Evolutionary conservation across 768 basidiomycete genomes (phyloP), one percentile per base, ranked within the genome.

Genomic region (Pleurotus tuber-regium): DNA sequence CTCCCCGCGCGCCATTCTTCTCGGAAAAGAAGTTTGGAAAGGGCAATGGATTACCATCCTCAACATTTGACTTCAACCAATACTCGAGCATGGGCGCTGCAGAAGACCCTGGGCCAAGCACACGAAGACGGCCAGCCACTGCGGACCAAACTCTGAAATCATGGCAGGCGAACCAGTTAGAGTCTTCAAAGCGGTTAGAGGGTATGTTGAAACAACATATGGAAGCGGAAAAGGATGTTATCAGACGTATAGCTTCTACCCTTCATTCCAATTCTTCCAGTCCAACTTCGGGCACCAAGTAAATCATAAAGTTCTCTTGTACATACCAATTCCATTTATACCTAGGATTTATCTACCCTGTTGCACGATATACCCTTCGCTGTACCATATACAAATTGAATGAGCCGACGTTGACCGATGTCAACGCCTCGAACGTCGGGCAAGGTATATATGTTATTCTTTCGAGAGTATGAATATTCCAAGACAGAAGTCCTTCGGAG

Each of bases 131-230:
- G 50, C 50, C 25, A 44, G 57, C 63, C 53, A 66, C 67, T 56
- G 63, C 64, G 50, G 50, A 60, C 14, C 61, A 57, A 40, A 64
- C 67, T 4, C 68, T 72, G 48, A 59, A 62, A 28, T 63, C 59
- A 35, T 69, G 70, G 64, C 60, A 65, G 52, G 61, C 60, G 28
- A 69, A 66, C 46, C 69, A 73, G 57, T 72, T 81, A 57, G 84
- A 87, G 65, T 82, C 83, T 24, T 63, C 85, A 54, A 74, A 69
- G 68, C 80, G 75, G 67, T 69, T 92, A 57, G 89, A 92, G 63
- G 90, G 89, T 55, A 78, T 93, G 82, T 69, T 93, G 47, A 69
- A 83, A 49, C 83, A 86, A 64, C 91, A 93, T 63, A 87, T 92
- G 73, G 87, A 88, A 68, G 77, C 84, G 47, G 91, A 93, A 70